These are phyloP conservation scores for Evernia prunastri DNA, from an alignment of 495 filamentous ascomycete species.

Conservation along the genomic window DNA sequence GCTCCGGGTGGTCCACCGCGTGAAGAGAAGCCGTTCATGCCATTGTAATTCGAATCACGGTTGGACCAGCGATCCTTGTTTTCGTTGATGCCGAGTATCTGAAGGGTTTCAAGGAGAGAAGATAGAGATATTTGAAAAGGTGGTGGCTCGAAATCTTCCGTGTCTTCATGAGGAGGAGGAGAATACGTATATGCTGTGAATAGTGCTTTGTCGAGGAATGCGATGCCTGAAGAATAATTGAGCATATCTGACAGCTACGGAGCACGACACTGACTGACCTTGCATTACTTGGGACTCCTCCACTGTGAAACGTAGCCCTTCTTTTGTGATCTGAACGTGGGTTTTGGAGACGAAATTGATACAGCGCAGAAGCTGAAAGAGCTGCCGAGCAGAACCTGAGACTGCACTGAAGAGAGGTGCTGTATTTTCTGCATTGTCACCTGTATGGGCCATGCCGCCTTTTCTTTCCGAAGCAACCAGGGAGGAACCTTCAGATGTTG, in stretches of 20 bases:
- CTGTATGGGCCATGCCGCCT: slow-evolving; percentile 17
- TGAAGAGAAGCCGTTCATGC: slow-evolving; percentile 46
- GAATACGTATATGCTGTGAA: slow-evolving; percentile 77
- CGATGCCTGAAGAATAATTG: slow-evolving; percentile 50
- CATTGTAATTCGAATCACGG: slow-evolving; percentile 47
- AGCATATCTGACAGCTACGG: neutral
- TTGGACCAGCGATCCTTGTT: slow-evolving; percentile 45
- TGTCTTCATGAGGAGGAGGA: slow-evolving; percentile 37
- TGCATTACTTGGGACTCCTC: slow-evolving; percentile 83
- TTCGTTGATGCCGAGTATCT: slow-evolving; percentile 83
- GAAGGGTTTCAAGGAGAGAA: slow-evolving; percentile 85
- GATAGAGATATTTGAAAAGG: slow-evolving; percentile 78
- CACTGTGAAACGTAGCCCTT: slow-evolving; percentile 78
- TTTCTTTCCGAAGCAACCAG: neutral
- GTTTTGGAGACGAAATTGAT: slow-evolving; percentile 75
- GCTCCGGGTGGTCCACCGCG: slow-evolving; percentile 43
- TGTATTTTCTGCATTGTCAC: slow-evolving; percentile 27
- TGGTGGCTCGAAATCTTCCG: slow-evolving; percentile 36
- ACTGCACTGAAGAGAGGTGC: slow-evolving; percentile 70
- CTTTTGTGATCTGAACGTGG: slow-evolving; percentile 72
- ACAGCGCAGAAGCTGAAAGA: slow-evolving; percentile 84
- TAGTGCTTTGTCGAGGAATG: slow-evolving; percentile 74
- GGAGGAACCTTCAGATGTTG: neutral
- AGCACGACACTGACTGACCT: slow-evolving; percentile 42
- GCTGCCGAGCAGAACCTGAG: slow-evolving; percentile 76